phyloP scores from a whole-genome alignment of 164 flowering plant species.

The grape (Vitis vinifera) region DNA sequence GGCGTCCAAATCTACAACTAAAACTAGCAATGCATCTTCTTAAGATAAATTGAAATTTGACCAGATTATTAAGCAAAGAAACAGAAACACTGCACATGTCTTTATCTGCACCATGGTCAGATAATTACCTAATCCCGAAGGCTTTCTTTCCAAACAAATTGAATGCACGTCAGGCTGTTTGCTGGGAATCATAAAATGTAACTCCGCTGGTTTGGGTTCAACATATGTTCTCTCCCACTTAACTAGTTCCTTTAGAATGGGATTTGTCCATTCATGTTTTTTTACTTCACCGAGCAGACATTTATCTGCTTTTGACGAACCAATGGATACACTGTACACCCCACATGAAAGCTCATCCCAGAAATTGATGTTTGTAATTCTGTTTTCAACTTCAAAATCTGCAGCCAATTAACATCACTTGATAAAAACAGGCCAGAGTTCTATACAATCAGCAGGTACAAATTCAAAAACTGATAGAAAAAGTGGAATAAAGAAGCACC shows the following conservation, averaged over 20 bases:
- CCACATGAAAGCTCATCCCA: constrained; percentile 99
- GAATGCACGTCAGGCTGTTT: constrained; percentile 15
- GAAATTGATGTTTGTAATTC: constrained; percentile 28
- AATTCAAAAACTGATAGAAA: not conserved
- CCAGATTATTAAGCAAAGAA: not conserved
- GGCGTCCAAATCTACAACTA: not conserved
- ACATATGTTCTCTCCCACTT: constrained; percentile 77
- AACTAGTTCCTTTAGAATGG: constrained; percentile 51
- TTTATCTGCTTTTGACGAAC: constrained; percentile 23
- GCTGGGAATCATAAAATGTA: constrained; percentile 2
- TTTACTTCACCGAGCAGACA: constrained; percentile 47
- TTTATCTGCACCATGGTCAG: constrained; percentile 7
- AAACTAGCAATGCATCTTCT: too few species aligned
- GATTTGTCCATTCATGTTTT: constrained; percentile 73
- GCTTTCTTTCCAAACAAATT: constrained; percentile 17
- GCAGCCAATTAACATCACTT: constrained; percentile 11
- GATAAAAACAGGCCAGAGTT: too few species aligned
- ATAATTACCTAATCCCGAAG: constrained; percentile 20
- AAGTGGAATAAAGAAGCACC: not conserved
- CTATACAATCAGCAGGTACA: too few species aligned
- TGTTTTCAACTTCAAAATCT: constrained; percentile 44
- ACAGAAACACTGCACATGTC: not conserved
- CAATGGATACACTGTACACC: constrained; percentile 57
- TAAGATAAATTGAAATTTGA: too few species aligned
- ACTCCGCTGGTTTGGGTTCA: constrained; percentile 45